These are phyloP conservation scores for Arachnomyces sp. DNA, from an alignment of 2,329 filamentous ascomycete species.

Conservation along the genomic window DNA sequence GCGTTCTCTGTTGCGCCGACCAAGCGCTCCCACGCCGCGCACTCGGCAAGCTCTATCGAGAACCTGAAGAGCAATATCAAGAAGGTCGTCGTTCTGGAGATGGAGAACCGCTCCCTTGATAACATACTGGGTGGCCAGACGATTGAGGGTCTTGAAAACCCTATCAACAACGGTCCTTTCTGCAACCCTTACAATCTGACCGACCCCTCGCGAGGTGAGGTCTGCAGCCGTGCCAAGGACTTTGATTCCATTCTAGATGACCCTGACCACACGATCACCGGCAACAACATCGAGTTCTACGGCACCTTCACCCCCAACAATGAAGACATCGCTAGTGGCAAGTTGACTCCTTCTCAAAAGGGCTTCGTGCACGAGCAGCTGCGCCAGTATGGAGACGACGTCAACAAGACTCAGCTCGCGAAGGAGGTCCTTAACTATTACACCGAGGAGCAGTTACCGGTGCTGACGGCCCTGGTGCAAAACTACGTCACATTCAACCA, in stretches of 20 bases:
- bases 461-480: slow-evolving; percentile 33
- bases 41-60: too few relatives aligned
- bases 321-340: slow-evolving; percentile 25
- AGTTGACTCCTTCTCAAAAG: slow-evolving; percentile 23
- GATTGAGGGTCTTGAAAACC: slow-evolving; percentile 33
- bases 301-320: slow-evolving; percentile 35
- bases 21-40: too few relatives aligned
- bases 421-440: slow-evolving; percentile 40
- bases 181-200: slow-evolving; percentile 36
- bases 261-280: slow-evolving; percentile 35
- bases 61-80: slow-evolving; percentile 26
- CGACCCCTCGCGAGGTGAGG: slow-evolving; percentile 19
- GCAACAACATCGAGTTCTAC: slow-evolving; percentile 41
- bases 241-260: slow-evolving; percentile 37
- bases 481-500: slow-evolving; percentile 40
- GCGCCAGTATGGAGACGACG: slow-evolving; percentile 25
- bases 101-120: slow-evolving; percentile 42
- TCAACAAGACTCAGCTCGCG: slow-evolving; percentile 25
- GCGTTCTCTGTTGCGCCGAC: slow-evolving; percentile 12
- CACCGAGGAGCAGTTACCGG: slow-evolving; percentile 35
- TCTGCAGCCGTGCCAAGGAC: slow-evolving; percentile 30
- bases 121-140: slow-evolving; percentile 39
- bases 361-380: slow-evolving; percentile 40
- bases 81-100: slow-evolving; percentile 29
- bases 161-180: slow-evolving; percentile 35